Evolutionary conservation across 352 stramenopile species (phyloP).

Genomic region (Globisporangium yorkense): DNA sequence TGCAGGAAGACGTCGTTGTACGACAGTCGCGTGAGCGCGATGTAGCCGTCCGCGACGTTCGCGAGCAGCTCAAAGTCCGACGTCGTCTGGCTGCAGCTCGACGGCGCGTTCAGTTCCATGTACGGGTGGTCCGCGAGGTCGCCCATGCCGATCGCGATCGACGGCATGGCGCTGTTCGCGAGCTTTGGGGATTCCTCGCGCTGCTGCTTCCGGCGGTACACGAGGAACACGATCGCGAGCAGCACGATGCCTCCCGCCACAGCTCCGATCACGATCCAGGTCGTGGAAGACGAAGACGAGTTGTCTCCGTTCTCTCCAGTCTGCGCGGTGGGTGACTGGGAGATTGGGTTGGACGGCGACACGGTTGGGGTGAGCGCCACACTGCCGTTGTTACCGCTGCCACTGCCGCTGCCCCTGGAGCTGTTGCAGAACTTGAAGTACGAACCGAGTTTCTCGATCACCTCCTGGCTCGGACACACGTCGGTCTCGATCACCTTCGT

Average conservation of each 20-base stretch:
- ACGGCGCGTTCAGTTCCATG: conserved; percentile 41
- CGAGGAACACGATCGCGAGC: conserved; percentile 22
- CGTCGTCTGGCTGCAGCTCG: conserved; percentile 58
- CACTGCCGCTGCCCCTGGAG: neutral
- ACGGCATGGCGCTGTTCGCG: conserved; percentile 38
- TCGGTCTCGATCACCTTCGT: conserved; percentile 25
- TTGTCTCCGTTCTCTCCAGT: neutral
- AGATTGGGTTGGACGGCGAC: conserved; percentile 4
- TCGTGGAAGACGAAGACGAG: conserved; percentile 18
- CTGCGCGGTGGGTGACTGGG: conserved; percentile 2
- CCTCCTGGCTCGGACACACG: conserved; percentile 35
- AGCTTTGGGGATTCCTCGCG: conserved; percentile 44
- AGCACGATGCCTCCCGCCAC: conserved; percentile 31
- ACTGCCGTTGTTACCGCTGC: conserved; percentile 3
- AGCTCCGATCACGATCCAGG: conserved; percentile 39
- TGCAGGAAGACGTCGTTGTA: conserved; percentile 71
- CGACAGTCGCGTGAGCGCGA: conserved; percentile 52
- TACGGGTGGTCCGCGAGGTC: conserved; percentile 54
- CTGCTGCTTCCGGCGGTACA: conserved; percentile 34
- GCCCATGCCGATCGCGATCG: conserved; percentile 50
- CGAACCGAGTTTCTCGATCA: conserved; percentile 35
- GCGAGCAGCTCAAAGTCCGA: conserved; percentile 70
- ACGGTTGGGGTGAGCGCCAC: conserved; percentile 3
- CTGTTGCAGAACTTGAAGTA: conserved; percentile 56
- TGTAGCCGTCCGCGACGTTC: conserved; percentile 60